Conservation (phyloP, 441 rosid genomes). For the Arabidopsis lyrata region DNA sequence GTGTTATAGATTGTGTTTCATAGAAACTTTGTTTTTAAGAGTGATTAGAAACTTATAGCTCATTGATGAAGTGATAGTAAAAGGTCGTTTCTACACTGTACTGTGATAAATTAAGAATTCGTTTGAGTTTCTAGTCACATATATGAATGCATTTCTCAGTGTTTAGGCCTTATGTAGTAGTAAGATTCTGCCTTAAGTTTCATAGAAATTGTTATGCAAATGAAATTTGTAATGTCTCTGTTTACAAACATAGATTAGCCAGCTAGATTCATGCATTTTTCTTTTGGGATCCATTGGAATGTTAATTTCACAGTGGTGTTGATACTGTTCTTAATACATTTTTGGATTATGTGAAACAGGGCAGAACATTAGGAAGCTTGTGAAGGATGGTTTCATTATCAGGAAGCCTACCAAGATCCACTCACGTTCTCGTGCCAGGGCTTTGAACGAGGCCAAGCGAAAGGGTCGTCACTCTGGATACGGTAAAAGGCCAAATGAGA, state of each 20-base stretch:
- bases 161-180: background rate
- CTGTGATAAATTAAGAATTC: background rate
- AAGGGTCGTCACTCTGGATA: constrained; percentile 61
- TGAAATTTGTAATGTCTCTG: background rate
- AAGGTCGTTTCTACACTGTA: background rate
- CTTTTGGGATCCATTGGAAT: background rate
- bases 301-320: background rate
- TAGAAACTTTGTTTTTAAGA: background rate
- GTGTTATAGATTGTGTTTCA: background rate
- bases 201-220: background rate
- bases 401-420: constrained; percentile 59
- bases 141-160: background rate
- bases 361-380: constrained; percentile 66
- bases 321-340: background rate
- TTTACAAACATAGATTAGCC: background rate
- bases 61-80: constrained; percentile 3
- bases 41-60: background rate
- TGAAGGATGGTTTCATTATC: constrained; percentile 59
- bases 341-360: constrained; percentile 47
- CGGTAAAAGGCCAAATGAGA: constrained; percentile 42
- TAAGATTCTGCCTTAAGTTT: background rate
- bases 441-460: constrained; percentile 51
- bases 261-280: background rate
- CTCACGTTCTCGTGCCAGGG: constrained; percentile 53
- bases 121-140: background rate